Evolutionary conservation across 805 yeast species (phyloP).

Genomic region (Geotrichum ghanense): DNA sequence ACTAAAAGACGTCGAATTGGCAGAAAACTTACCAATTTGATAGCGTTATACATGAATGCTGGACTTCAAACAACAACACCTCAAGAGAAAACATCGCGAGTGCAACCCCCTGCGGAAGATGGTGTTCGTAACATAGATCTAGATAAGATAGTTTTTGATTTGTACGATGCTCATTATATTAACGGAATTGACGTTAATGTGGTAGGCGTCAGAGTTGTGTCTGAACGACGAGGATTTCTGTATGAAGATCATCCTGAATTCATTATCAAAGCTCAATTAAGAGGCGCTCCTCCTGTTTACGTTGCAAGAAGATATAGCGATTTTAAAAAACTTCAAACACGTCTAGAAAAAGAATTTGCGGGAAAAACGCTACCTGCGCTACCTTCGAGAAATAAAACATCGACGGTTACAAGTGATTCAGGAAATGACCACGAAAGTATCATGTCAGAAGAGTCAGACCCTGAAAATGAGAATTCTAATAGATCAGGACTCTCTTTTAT

Average conservation of each 20-base stretch:
- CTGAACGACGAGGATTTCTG: constrained; percentile 23
- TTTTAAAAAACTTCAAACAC: constrained; percentile 45
- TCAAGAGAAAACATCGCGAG: constrained; percentile 20
- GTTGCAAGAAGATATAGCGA: constrained; percentile 57
- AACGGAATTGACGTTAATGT: constrained; percentile 59
- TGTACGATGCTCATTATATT: constrained; percentile 22
- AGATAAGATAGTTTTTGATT: constrained; percentile 12
- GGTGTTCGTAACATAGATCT: constrained; percentile 14
- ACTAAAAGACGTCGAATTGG: constrained; percentile 58
- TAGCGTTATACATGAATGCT: constrained; percentile 63
- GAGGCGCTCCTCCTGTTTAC: constrained; percentile 29
- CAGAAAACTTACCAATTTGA: constrained; percentile 46
- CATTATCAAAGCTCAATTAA: constrained; percentile 19
- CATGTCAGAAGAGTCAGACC: background rate
- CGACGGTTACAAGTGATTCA: constrained; percentile 11
- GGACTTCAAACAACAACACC: constrained; percentile 47
- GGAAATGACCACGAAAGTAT: constrained; percentile 11
- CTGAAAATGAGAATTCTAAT: background rate
- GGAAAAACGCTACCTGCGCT: constrained; percentile 51
- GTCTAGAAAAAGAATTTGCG: constrained; percentile 46
- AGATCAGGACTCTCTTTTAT: constrained; percentile 3
- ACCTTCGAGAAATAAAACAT: constrained; percentile 40
- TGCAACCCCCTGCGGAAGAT: constrained; percentile 13
- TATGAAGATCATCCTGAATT: constrained; percentile 23
- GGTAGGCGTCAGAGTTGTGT: constrained; percentile 42